Evolutionary conservation across 2,329 filamentous ascomycete genomes (phyloP), one percentile per base, ranked within the genome.

Genomic region (Pseudopithomyces chartarum): DNA sequence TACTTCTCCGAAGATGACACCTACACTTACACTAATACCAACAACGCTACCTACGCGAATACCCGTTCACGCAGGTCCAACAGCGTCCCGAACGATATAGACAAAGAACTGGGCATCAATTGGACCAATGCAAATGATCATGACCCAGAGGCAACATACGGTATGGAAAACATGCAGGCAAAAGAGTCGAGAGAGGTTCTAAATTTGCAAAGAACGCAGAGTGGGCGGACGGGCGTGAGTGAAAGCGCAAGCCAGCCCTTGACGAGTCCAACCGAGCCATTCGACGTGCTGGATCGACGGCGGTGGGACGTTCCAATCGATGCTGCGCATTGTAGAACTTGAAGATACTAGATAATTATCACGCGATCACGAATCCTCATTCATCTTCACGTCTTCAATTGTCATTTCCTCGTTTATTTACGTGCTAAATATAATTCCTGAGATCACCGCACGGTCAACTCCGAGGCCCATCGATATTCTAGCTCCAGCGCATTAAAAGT

Each of bases 1-100:
- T 70, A 72, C 20, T 75, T 75, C 55, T 62, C 67, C 3, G 62
- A 64, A 1, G 55, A 60, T 58, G 62, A 46, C 62, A 65, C 49
- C 54, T 67, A 17, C 43, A 58, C 47, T 49, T 47, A 2, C 22
- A 42, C 10, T 12, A 29, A 29, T 8, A 29, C 26, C 8, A 29
- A 42, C 47, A 34, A 50, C 42, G 13, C 45, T 39, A 54, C 39
- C 42, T 55, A 40, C 15, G 51, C 29, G 7, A 50, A 43, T 11
- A 49, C 60, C 13, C 54, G n/a, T 20, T 54, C 47, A 33, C 47
- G 56, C 34, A 19, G 59, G 54, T 17, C 61, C 44, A 12, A 53
- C 20, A 19, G 39, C 22, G 38, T 56, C 8, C 34, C 42, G 6
- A 51, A 47, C 29, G 52, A 36, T 10, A 56, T 33, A 52, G 49